phyloP scores from a whole-genome alignment of 306 rosid genomes.

The Lagenaria siceraria region DNA sequence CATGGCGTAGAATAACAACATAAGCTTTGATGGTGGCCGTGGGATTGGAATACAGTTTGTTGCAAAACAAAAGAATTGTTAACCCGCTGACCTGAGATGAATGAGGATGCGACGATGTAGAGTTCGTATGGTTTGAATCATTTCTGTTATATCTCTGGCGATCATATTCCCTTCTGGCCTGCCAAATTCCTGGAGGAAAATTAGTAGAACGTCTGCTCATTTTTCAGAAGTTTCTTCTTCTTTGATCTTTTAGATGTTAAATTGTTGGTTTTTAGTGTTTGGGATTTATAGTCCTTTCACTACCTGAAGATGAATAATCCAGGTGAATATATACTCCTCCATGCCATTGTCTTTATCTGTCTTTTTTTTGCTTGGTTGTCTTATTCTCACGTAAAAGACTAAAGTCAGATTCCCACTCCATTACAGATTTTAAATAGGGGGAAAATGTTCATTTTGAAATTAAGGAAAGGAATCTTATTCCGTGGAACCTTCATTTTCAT shows the following conservation, averaged over 20 bases:
- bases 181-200: conserved; percentile 12
- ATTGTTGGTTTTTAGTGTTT: neutral
- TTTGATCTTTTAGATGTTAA: neutral
- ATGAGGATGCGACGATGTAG: conserved; percentile 21
- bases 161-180: conserved; percentile 22
- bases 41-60: neutral
- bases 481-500: neutral
- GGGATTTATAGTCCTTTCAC: neutral
- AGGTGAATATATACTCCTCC: neutral
- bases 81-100: conserved; percentile 20
- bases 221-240: conserved; percentile 8
- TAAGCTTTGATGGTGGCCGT: neutral
- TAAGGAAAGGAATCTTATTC: conserved; percentile 12
- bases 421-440: neutral
- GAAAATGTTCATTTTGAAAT: neutral
- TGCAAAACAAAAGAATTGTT: conserved; percentile 1
- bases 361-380: neutral
- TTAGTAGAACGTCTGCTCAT: conserved; percentile 35
- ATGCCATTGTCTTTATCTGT: neutral
- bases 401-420: conserved; percentile 12
- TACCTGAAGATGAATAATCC: neutral
- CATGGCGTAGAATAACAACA: neutral
- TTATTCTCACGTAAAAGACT: conserved; percentile 1
- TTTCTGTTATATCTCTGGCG: conserved; percentile 11
- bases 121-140: conserved; percentile 20